These are phyloP conservation scores for Xylaria sp. DNA, from an alignment of 2,329 filamentous ascomycete genomes.

Conservation along the genomic window DNA sequence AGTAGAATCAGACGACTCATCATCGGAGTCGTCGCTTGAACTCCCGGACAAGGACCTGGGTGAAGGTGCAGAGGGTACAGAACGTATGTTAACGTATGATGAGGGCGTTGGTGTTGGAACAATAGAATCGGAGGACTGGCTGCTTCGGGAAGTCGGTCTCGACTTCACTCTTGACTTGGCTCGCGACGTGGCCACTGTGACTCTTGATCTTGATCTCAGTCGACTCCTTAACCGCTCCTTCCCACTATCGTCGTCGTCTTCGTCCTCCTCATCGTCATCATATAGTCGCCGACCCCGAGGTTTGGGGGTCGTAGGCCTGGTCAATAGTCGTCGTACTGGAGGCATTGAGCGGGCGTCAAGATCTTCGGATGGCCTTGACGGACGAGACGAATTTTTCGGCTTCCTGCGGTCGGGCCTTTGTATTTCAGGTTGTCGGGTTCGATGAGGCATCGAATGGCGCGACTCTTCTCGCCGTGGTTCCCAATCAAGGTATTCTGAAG, in stretches of 20 bases:
- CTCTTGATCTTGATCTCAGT: conserved; percentile 42
- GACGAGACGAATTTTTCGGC: conserved; percentile 43
- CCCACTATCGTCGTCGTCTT: conserved; percentile 38
- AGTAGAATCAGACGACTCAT: conserved; percentile 32
- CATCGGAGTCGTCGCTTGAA: conserved; percentile 48
- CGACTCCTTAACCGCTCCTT: conserved; percentile 43
- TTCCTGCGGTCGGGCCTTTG: conserved; percentile 47
- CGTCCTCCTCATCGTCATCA: conserved; percentile 41
- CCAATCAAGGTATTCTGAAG: conserved; percentile 49
- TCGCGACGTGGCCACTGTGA: conserved; percentile 23
- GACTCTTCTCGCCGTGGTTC: conserved; percentile 43
- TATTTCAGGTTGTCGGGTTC: conserved; percentile 49
- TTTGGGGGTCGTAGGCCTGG: conserved; percentile 41
- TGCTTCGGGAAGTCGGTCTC: conserved; percentile 38
- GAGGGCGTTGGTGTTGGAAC: conserved; percentile 49
- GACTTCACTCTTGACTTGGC: conserved; percentile 34
- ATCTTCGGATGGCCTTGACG: conserved; percentile 45
- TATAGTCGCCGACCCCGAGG: conserved; percentile 41
- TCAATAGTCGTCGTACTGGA: conserved; percentile 44
- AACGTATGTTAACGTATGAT: conserved; percentile 51
- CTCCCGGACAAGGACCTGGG: conserved; percentile 52
- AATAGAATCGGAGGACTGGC: conserved; percentile 31
- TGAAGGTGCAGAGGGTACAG: conserved; percentile 52
- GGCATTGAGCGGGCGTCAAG: conserved; percentile 45
- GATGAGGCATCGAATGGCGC: conserved; percentile 52